Base-by-base conservation (phyloP, 108 stramenopile species). In the Licmophora abbreviata region DNA sequence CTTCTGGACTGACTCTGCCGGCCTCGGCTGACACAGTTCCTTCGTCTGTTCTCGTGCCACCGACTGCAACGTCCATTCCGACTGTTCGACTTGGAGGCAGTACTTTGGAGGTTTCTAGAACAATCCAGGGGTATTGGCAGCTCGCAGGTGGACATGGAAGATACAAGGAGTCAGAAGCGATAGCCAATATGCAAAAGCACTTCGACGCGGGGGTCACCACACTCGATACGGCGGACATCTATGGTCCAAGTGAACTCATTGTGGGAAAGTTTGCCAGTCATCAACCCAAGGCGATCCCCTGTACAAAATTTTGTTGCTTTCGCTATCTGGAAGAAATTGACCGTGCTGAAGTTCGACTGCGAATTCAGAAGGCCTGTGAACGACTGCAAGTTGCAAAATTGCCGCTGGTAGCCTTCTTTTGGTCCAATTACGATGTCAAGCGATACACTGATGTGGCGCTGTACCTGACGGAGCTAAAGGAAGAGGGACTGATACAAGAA, bases 91-190 rank as follows among this genome's bases (percentile, higher is more conserved):
- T 74, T 11, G 73, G 73, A 9, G 51, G 50, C 2, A 40, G 54
- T 12, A 44, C 32, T 33, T 44, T 74, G 34, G 32, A 54, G 32
- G 53, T 74, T 9, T 64, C 62, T 28, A 62, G 66, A 8, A 68
- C 66, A 30, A 71, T 71, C 38, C 75, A 71, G 51, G 75, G 75
- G 22, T 61, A 77, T 58, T 77, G 76, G 76, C 76, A 77, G 42
- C 48, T 77, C 14, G 71, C 76, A n/a, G 76, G 76, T 23, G 76
- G 71, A 26, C 76, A 77, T 44, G 76, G 76, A 12, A 63, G 29
- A 7, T 73, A 69, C 42, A 34, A 38, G 14, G 60, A 70, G 48
- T 50, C 40, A 8, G 69, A 72, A 29, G 76, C 65, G 5, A 36
- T 71, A 9, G 35, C 48, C n/a, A 75, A 69, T 38, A 74, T 68